Base-by-base conservation (phyloP, 2,329 filamentous ascomycete genomes). In the Aspergillus puulaauensis region DNA sequence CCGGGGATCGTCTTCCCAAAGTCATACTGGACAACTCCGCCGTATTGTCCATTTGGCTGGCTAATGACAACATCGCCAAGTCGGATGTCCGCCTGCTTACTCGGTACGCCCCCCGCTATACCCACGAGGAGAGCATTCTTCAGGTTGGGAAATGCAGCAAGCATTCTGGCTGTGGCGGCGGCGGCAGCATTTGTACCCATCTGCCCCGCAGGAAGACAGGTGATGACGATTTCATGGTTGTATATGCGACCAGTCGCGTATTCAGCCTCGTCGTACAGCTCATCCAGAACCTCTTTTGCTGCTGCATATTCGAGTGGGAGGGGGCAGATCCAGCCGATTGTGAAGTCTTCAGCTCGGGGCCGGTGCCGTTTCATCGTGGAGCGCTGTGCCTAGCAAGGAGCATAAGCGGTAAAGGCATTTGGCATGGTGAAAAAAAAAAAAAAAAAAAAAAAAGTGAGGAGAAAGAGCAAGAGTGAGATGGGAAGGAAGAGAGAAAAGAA, bases 1-100 rank as follows among this genome's bases (percentile, higher is more conserved):
- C 31, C 47, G 8, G n/a, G 40, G 12, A 59, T 7, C 2, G 35
- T 50, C 46, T 59, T 59, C 5, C 57, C 57, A 52, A 35, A 59
- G 23, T 59, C 49, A 41, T 57, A 54, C n/a, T 54, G 58, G 4
- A 60, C 35, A 3, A 60, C 50, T 4, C 54, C 52, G 3, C 35
- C 52, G 8, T 52, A 52, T 27, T 45, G 17, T 27, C 41, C 40
- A 15, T 24, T 43, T 1, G 51, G 31, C 27, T 53, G 51, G 3
- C 51, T 43, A 6, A 53, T 43, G 11, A 53, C 35, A 8, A 53
- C 53, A 14, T 59, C 51, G 3, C 56, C 56, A 0, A 58, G 45
- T 3, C 51, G 43, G 14, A 58, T 54, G 6, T 54, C 50, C 15
- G 11, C 19, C 19, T 43, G 44, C 4, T 35, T 21, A n/a, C 50